Conservation (phyloP, 768 basidiomycete species). For the Terana coerulea region DNA sequence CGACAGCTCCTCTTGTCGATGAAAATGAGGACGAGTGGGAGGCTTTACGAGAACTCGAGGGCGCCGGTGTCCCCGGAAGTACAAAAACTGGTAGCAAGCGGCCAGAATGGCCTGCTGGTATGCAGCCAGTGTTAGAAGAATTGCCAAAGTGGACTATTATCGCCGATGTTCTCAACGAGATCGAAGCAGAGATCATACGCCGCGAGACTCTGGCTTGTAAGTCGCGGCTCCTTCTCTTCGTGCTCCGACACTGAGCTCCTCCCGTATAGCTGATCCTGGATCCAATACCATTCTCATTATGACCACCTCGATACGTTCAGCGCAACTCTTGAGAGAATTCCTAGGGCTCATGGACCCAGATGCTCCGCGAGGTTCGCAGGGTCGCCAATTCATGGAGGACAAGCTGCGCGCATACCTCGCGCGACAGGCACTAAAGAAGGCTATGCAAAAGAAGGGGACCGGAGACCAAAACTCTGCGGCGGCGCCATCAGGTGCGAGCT, state of each 20-base stretch:
- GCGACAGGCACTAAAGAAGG: conserved; percentile 63
- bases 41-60: conserved; percentile 61
- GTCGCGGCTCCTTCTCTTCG: conserved; percentile 4
- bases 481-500: conserved; percentile 18
- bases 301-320: conserved; percentile 77
- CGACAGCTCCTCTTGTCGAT: conserved; percentile 34
- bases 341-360: conserved; percentile 60
- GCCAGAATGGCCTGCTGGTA: conserved; percentile 66
- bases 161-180: conserved; percentile 82
- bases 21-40: conserved; percentile 77
- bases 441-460: conserved; percentile 34
- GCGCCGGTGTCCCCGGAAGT: conserved; percentile 19
- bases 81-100: conserved; percentile 22
- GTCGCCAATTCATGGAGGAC: conserved; percentile 73
- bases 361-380: conserved; percentile 58
- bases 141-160: conserved; percentile 91
- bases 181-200: conserved; percentile 79
- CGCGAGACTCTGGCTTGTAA: conserved; percentile 39
- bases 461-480: conserved; percentile 14
- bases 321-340: conserved; percentile 74
- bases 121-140: conserved; percentile 89
- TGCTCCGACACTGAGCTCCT: neutral
- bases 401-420: conserved; percentile 70
- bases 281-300: conserved; percentile 83
- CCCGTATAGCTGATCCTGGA: conserved; percentile 38